phyloP scores from a whole-genome alignment of 2,329 filamentous ascomycete species.

The Xylariaceae sp. region DNA sequence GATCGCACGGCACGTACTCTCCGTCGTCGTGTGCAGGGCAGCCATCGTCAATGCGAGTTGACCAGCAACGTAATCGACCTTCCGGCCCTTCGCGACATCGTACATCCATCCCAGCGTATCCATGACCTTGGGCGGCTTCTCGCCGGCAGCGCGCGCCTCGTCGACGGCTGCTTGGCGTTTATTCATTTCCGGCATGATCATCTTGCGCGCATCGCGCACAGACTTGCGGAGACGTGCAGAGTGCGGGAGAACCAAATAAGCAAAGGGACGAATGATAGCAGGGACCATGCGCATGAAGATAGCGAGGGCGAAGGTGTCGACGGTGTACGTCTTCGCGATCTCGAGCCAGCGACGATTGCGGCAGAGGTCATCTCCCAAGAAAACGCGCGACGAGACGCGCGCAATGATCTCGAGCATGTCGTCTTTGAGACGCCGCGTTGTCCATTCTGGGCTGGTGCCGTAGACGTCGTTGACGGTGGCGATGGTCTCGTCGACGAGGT shows the following conservation, averaged over 20 bases:
- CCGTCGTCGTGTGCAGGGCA: conserved; percentile 41
- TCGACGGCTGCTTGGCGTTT: conserved; percentile 29
- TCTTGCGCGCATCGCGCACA: conserved; percentile 33
- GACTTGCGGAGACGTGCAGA: conserved; percentile 36
- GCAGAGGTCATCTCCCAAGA: conserved; percentile 42
- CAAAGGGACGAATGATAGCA: conserved; percentile 36
- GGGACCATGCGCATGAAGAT: conserved; percentile 39
- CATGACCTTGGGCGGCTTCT: conserved; percentile 32
- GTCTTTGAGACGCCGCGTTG: conserved; percentile 32
- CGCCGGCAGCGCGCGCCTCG: conserved; percentile 24
- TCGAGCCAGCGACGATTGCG: conserved; percentile 44
- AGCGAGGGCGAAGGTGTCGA: conserved; percentile 35
- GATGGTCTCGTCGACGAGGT: conserved; percentile 35
- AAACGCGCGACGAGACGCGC: conserved; percentile 45
- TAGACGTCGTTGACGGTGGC: conserved; percentile 32
- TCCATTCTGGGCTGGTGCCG: conserved; percentile 38
- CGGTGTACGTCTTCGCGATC: conserved; percentile 39
- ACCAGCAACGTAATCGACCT: conserved; percentile 31
- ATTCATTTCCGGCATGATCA: conserved; percentile 33
- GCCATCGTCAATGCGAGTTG: conserved; percentile 37
- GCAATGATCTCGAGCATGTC: conserved; percentile 41
- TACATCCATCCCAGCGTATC: conserved; percentile 43
- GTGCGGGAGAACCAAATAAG: conserved; percentile 41
- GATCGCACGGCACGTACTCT: conserved; percentile 34
- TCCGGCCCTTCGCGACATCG: conserved; percentile 31